Evolutionary conservation across 2,329 filamentous ascomycete genomes (phyloP), one percentile per base, ranked within the genome.

Genomic region (Penicillium sumatraense): DNA sequence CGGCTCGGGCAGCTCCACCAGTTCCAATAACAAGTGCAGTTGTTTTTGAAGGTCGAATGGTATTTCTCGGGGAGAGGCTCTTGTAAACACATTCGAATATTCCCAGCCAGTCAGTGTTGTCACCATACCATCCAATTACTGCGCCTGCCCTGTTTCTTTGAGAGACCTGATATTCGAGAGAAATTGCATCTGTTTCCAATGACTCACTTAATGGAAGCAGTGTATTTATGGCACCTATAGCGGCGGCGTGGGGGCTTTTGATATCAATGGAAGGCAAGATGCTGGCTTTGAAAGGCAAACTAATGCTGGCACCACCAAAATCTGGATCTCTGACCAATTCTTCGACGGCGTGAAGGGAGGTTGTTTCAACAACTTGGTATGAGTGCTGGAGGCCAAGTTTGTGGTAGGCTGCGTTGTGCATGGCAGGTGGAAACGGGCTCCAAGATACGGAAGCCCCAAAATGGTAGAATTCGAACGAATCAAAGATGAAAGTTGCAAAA

Each of bases 291-390:
- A 50, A 50, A 3, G 48, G 48, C 35, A 50, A 31, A 23, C 48
- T 50, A n/a, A 50, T 50, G 29, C 48, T 50, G 27, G 48, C 48
- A 7, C 48, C 48, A 27, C 48, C 48, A 41, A 50, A 50, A 11
- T 27, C 13, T 20, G 41, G 41, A 45, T 26, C 41, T 10, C 11
- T 5, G 20, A n/a, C 23, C 8, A 26, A 6, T 26, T 26, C 23
- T 3, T 45, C 41, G 9, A 45, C 5, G 18, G 5, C 18, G 5
- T 27, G 20, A 27, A 45, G 41, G 6, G 33, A 29, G 8, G 33
- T 27, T 13, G 48, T 50, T 42, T 50, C 48, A 21, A 41, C 41
- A 16, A 31, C 48, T 41, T 50, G 48, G 23, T 50, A 50, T 13
- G 48, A 50, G 21, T 50, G 48, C 35, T 31, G 3, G 3, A 50